Evolutionary conservation across 192 early-diverging fungal genomes (phyloP).

Genomic region (Neocallimastix lanati): DNA sequence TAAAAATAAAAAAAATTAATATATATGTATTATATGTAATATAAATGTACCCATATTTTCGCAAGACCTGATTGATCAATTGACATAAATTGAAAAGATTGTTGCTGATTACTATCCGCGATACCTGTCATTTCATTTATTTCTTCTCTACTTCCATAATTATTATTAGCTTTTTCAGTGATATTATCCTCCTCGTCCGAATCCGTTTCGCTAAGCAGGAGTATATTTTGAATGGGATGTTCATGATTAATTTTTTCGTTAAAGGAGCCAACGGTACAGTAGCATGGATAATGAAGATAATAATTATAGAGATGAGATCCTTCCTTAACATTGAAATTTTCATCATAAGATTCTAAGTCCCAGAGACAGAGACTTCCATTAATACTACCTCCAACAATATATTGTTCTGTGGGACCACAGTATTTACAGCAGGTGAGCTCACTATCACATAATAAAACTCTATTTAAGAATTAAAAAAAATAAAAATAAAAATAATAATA

Average conservation of each 20-base stretch:
- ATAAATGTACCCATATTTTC: not conserved
- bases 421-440: not conserved
- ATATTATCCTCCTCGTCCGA: not conserved
- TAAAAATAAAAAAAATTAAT: too few relatives aligned
- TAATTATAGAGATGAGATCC: not conserved
- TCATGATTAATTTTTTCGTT: not conserved
- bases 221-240: not conserved
- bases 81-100: not conserved
- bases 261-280: not conserved
- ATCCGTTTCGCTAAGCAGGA: not conserved
- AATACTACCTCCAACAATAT: not conserved
- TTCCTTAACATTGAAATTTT: not conserved
- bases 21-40: too few relatives aligned
- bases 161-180: not conserved
- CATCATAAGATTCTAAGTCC: not conserved
- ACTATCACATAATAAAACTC: not conserved
- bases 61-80: not conserved
- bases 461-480: not conserved
- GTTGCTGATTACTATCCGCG: not conserved
- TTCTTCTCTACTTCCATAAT: not conserved
- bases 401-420: not conserved
- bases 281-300: not conserved
- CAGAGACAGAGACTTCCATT: not conserved
- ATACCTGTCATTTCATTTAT: not conserved
- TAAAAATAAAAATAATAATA: too few relatives aligned